These are phyloP conservation scores for Tolypocladium endophyticum DNA, from an alignment of 2,329 filamentous ascomycete species.

Conservation along the genomic window DNA sequence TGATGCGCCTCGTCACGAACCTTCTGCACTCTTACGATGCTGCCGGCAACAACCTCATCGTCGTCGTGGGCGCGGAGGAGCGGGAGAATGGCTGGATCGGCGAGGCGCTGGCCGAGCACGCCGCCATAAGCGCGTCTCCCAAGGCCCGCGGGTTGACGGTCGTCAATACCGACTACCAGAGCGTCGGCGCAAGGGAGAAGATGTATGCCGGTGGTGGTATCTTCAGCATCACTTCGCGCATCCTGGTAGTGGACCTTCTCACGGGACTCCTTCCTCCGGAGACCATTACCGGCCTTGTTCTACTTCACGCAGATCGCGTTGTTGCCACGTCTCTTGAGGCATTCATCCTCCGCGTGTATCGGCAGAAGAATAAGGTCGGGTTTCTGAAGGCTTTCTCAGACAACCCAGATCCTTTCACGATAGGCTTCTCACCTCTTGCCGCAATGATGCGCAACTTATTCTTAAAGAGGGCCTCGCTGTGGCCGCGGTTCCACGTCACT, in stretches of 20 bases:
- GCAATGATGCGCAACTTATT: conserved; percentile 88
- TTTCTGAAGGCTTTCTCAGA: conserved; percentile 97
- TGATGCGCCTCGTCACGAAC: conserved; percentile 89
- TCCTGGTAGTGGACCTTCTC: conserved; percentile 85
- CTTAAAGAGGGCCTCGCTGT: conserved; percentile 76
- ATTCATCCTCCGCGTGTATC: conserved; percentile 87
- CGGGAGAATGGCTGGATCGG: conserved; percentile 96
- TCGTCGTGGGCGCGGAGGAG: conserved; percentile 82
- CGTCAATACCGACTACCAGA: conserved; percentile 91
- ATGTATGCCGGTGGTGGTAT: conserved; percentile 85
- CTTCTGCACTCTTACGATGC: conserved; percentile 95
- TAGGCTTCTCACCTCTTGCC: conserved; percentile 76
- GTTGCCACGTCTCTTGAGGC: conserved; percentile 83
- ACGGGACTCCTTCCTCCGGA: conserved; percentile 73
- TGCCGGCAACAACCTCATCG: conserved; percentile 82
- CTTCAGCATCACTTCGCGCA: conserved; percentile 91
- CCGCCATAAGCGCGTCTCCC: conserved; percentile 73
- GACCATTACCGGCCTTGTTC: conserved; percentile 75
- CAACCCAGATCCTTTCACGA: conserved; percentile 80
- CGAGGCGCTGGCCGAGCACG: conserved; percentile 90
- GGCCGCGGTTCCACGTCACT: conserved; percentile 86
- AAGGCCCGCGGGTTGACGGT: conserved; percentile 77
- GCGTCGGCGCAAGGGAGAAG: conserved; percentile 76
- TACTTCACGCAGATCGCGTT: conserved; percentile 81
- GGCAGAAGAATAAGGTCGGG: conserved; percentile 86